phyloP scores from a whole-genome alignment of 805 yeast genomes.

The Pichia californica region DNA sequence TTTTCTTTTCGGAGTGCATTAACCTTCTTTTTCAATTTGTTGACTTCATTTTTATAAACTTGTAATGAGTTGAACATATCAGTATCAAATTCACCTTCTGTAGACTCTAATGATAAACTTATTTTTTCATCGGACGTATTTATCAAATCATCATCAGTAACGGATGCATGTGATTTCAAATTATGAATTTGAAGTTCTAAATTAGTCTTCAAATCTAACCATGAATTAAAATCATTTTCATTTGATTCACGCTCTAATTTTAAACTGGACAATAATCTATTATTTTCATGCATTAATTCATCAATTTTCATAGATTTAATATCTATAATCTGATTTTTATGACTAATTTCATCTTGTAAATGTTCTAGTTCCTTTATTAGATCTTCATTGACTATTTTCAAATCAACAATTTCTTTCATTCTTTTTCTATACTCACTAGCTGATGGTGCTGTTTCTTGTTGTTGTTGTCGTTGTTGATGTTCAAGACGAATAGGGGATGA shows the following conservation, averaged over 20 bases:
- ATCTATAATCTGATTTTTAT: slow-evolving; percentile 25
- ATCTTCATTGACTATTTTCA: slow-evolving; percentile 24
- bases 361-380: slow-evolving; percentile 31
- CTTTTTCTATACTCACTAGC: slow-evolving; percentile 14
- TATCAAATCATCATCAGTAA: neutral
- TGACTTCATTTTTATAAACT: slow-evolving; percentile 17
- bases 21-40: slow-evolving; percentile 22
- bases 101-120: too few species aligned
- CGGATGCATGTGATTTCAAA: slow-evolving; percentile 1
- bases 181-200: slow-evolving; percentile 23
- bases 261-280: slow-evolving; percentile 20
- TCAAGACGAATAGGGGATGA: too few species aligned
- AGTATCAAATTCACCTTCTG: slow-evolving; percentile 8
- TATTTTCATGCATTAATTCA: slow-evolving; percentile 24
- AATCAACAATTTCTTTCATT: slow-evolving; percentile 27
- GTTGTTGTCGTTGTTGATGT: too few species aligned
- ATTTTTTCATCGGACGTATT: slow-evolving; percentile 5
- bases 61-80: slow-evolving; percentile 8
- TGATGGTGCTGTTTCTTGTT: neutral
- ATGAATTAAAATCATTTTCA: slow-evolving; percentile 26
- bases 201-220: slow-evolving; percentile 23
- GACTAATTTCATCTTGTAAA: slow-evolving; percentile 28
- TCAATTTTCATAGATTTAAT: slow-evolving; percentile 21
- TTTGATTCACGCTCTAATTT: slow-evolving; percentile 25
- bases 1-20: slow-evolving; percentile 41